Base-by-base conservation (phyloP, 768 basidiomycete species). In the Tylopilus subfusipes region DNA sequence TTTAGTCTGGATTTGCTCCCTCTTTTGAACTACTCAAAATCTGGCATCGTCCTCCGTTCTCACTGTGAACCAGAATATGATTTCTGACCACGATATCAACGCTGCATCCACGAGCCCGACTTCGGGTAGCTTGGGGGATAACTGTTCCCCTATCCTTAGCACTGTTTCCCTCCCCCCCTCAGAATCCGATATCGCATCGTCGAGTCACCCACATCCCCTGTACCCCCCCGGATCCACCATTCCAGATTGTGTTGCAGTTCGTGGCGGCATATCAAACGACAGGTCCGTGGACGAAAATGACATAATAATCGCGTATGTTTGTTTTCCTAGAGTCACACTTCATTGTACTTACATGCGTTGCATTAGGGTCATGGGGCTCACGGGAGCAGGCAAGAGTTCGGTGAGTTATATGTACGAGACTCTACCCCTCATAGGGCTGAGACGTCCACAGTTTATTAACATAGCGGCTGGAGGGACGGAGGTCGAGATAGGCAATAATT, bases 291-390 rank as follows among this genome's bases (percentile, higher is more conserved):
- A 39, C 25, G 36, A 38, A 21, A 21, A 53, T 36, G 61, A 62
- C 18, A 59, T 63, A 50, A 33, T 62, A 19, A 56, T 62, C 5
- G 61, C 57, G 61, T 62, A 50, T 13, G 61, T 62, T n/a, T 13
- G 61, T 62, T n/a, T 42, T 48, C 22, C 5, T 6, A 25, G 2
- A 21, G 2, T 21, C 29, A n/a, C 3, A 11, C n/a, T 46, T 29
- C 9, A 27, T 40, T 19, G 40, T 12, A 18, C 38, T 55, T 11
- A 18, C 9, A n/a, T 6, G 1, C 18, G 18, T 42, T 25, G 29
- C 25, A 16, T 44, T 29, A 62, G 61, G 18, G 52, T 62, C 14
- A 62, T 62, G 61, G 61, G 61, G 2, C 38, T 45, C 18, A 63
- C 61, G 5, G 57, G 61, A 4, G 38, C 34, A 5, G 61, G 61